phyloP scores from a whole-genome alignment of 345 rosid species.

The Pistacia atlantica region DNA sequence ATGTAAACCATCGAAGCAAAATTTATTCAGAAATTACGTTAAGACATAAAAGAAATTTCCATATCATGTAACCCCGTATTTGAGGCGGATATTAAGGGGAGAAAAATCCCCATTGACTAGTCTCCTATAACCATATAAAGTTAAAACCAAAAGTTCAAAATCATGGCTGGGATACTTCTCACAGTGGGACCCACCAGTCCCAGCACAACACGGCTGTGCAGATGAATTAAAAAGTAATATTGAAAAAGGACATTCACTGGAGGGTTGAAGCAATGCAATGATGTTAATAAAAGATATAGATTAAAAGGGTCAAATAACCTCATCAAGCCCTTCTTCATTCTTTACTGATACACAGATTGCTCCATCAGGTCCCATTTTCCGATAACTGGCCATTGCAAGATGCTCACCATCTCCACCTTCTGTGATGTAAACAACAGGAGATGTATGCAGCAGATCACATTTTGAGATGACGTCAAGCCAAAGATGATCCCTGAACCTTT shows the following conservation, averaged over 20 bases:
- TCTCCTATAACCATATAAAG: neutral
- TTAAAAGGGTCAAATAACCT: slow-evolving; percentile 41
- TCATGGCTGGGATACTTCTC: neutral
- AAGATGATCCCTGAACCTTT: slow-evolving; percentile 64
- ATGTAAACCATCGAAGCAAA: slow-evolving; percentile 10
- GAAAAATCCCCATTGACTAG: neutral
- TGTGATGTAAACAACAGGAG: slow-evolving; percentile 54
- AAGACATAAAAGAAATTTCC: neutral
- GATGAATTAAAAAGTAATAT: no score
- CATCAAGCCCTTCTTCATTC: slow-evolving; percentile 63
- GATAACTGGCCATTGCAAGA: slow-evolving; percentile 56
- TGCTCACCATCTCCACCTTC: slow-evolving; percentile 54
- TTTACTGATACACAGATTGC: slow-evolving; percentile 71
- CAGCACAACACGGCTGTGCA: neutral
- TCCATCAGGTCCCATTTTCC: slow-evolving; percentile 68
- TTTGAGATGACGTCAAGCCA: slow-evolving; percentile 94
- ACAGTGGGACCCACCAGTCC: neutral
- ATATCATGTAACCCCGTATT: neutral
- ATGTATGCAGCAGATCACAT: slow-evolving; percentile 71
- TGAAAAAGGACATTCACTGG: neutral
- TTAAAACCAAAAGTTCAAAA: neutral
- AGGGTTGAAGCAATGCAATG: slow-evolving; percentile 4
- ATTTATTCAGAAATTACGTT: neutral
- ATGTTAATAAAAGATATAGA: neutral
- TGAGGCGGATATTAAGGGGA: neutral